Conservation (phyloP, 139 green algal species). For the Picochlorum costavermella region DNA sequence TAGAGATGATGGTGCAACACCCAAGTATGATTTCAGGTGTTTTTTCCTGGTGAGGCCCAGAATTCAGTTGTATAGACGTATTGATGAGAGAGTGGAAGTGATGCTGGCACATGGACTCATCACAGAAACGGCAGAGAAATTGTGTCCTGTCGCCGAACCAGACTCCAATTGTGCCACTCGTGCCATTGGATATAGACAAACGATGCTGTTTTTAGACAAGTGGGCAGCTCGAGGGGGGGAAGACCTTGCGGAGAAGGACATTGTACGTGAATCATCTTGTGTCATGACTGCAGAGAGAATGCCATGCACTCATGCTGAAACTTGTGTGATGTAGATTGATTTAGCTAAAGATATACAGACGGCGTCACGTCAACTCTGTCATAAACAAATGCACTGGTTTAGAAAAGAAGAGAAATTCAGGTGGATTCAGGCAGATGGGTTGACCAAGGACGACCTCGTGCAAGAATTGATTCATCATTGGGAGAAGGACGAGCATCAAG, state of each 20-base stretch:
- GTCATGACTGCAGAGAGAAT: no score
- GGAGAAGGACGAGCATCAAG: conserved; percentile 16
- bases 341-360: conserved; percentile 49
- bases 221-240: neutral
- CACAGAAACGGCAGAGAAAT: conserved; percentile 32
- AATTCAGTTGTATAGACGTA: conserved; percentile 62
- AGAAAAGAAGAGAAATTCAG: conserved; percentile 49
- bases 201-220: conserved; percentile 28
- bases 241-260: neutral
- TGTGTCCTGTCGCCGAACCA: conserved; percentile 38
- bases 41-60: conserved; percentile 77
- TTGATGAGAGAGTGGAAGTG: conserved; percentile 59
- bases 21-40: conserved; percentile 57
- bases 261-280: neutral
- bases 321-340: conserved; percentile 11
- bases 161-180: conserved; percentile 48
- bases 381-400: conserved; percentile 76
- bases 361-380: conserved; percentile 59
- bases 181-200: conserved; percentile 68
- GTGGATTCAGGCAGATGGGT: conserved; percentile 39
- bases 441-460: conserved; percentile 25
- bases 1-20: conserved; percentile 5
- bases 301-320: no score
- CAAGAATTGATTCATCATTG: conserved; percentile 27
- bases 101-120: conserved; percentile 59